Conservation (phyloP, 2,329 filamentous ascomycete species). For the Dactylellina cionopaga region DNA sequence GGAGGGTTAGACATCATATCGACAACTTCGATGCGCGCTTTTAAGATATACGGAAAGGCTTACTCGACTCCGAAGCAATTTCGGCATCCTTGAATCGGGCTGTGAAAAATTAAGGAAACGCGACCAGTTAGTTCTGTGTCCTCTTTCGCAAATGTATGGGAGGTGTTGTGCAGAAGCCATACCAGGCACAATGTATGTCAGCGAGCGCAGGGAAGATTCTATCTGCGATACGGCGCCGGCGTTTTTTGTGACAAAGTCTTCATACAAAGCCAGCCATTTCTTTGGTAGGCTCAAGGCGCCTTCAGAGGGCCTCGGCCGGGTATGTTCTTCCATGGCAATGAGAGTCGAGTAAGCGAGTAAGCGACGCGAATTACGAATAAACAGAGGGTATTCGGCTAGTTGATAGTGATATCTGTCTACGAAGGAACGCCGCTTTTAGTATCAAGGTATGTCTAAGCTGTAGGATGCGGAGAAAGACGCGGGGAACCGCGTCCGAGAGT, state of each 20-base stretch:
- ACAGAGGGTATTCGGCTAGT: background rate
- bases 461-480: background rate
- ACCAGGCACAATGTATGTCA: conserved; percentile 96
- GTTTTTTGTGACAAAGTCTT: conserved; percentile 94
- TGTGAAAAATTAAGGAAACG: conserved; percentile 60
- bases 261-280: conserved; percentile 77
- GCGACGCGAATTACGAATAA: conserved; percentile 20
- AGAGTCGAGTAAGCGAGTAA: too few species aligned
- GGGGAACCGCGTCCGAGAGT: background rate
- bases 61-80: conserved; percentile 87
- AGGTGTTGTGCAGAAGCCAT: conserved; percentile 50
- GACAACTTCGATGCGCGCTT: background rate
- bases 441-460: background rate
- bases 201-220: conserved; percentile 87
- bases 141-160: background rate
- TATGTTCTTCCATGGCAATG: conserved; percentile 36
- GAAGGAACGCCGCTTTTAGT: background rate
- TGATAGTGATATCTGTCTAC: background rate
- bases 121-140: conserved; percentile 4
- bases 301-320: conserved; percentile 54
- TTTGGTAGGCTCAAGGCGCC: conserved; percentile 70
- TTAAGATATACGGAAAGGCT: conserved; percentile 56
- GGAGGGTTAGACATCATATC: conserved; percentile 54
- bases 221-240: conserved; percentile 92
- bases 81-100: conserved; percentile 90